Conservation (phyloP, 768 basidiomycete species). For the Strobilomyces confusus region DNA sequence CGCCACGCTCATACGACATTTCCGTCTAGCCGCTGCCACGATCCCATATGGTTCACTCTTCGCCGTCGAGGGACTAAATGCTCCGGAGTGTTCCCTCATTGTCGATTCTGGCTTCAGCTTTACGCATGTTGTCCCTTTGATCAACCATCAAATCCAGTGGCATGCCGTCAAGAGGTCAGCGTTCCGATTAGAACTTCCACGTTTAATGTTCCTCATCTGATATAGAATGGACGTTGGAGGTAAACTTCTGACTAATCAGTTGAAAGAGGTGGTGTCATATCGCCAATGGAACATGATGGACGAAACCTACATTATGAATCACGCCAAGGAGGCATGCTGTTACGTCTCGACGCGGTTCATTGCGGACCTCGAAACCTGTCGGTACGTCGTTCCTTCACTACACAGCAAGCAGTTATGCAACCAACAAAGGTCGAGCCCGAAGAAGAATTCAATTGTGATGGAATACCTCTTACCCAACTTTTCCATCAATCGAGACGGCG, state of each 20-base stretch:
- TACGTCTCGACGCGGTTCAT: conserved; percentile 75
- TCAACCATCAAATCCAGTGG: conserved; percentile 73
- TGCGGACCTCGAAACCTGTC: conserved; percentile 70
- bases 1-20: conserved; percentile 18
- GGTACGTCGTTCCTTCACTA: conserved; percentile 47
- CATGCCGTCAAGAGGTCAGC: conserved; percentile 74
- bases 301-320: conserved; percentile 90
- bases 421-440: conserved; percentile 46
- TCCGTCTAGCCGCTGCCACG: conserved; percentile 65
- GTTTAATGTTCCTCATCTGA: conserved; percentile 15
- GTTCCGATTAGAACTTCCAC: conserved; percentile 11
- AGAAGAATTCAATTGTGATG: conserved; percentile 66
- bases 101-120: conserved; percentile 94
- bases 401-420: conserved; percentile 15
- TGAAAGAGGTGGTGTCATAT: conserved; percentile 91
- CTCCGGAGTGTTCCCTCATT: conserved; percentile 75
- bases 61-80: conserved; percentile 40
- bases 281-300: conserved; percentile 99
- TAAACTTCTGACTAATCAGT: conserved; percentile 91
- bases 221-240: conserved; percentile 94
- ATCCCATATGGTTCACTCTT: conserved; percentile 76
- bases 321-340: conserved; percentile 88
- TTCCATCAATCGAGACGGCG: conserved; percentile 59
- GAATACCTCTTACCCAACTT: conserved; percentile 92
- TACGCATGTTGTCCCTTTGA: conserved; percentile 85